Conservation (phyloP, 2,329 filamentous ascomycete species). For the Colletotrichum agaves region DNA sequence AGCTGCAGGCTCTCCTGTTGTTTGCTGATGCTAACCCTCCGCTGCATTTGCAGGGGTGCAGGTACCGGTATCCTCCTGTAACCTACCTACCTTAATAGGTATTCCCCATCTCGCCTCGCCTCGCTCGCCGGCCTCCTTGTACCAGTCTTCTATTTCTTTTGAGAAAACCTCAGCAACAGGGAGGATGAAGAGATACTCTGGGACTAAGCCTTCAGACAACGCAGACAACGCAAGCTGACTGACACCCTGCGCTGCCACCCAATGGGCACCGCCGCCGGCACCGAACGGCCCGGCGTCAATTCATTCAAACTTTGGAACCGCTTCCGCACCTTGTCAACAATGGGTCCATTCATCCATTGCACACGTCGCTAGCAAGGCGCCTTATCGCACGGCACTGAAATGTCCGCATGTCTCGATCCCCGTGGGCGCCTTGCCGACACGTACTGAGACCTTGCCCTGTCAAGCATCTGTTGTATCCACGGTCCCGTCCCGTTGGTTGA, state of each 20-base stretch:
- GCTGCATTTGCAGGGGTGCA: too few species aligned
- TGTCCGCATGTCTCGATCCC: not conserved
- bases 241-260: conserved; percentile 16
- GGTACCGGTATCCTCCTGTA: not conserved
- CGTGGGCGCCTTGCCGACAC: not conserved
- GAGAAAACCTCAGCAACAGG: too few species aligned
- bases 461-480: too few species aligned
- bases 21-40: too few species aligned
- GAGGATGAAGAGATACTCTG: too few species aligned
- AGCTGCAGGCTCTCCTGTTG: too few species aligned
- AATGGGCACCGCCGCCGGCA: conserved; percentile 7
- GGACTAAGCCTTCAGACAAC: conserved; percentile 2
- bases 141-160: not conserved
- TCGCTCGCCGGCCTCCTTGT: not conserved
- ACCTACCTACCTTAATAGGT: too few species aligned
- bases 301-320: not conserved
- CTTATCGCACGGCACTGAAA: not conserved
- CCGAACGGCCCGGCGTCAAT: not conserved
- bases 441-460: not conserved
- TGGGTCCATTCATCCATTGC: too few species aligned
- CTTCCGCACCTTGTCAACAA: not conserved
- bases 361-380: not conserved
- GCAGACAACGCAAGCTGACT: conserved; percentile 20
- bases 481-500: too few species aligned
- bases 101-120: not conserved